Conservation (phyloP, 345 rosid genomes). For the Pugionium dolabratum region DNA sequence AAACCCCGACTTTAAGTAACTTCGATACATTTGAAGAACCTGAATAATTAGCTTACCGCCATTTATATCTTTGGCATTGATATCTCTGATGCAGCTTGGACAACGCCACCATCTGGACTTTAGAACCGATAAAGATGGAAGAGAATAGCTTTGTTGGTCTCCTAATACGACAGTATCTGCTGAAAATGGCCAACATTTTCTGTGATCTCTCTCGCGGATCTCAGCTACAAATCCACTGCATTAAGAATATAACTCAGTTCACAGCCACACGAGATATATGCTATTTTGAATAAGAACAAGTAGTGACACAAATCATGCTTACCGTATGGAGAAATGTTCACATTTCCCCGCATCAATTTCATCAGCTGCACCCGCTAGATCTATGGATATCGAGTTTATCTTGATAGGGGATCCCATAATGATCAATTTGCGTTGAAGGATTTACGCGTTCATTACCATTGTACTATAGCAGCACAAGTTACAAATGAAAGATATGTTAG, state of each 20-base stretch:
- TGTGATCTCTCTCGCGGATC: conserved; percentile 54
- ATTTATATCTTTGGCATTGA: conserved; percentile 25
- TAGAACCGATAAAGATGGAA: conserved; percentile 53
- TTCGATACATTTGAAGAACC: too few relatives aligned
- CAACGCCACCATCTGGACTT: conserved; percentile 63
- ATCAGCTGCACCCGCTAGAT: conserved; percentile 42
- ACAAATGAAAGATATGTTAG: not conserved
- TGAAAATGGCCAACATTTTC: conserved; percentile 61
- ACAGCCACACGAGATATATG: not conserved
- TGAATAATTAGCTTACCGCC: conserved; percentile 11
- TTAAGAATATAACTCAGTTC: not conserved
- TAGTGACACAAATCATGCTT: conserved; percentile 25
- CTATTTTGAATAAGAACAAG: not conserved
- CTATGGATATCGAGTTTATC: conserved; percentile 60
- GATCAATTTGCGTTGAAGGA: not conserved
- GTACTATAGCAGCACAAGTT: not conserved
- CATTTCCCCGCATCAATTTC: conserved; percentile 38
- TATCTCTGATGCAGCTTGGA: conserved; percentile 46
- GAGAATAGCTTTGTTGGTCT: conserved; percentile 38
- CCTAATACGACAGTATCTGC: conserved; percentile 40
- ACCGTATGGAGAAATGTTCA: conserved; percentile 76
- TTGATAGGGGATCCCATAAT: conserved; percentile 45
- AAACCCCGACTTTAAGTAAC: not conserved
- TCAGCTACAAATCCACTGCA: conserved; percentile 71
- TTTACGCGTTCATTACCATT: conserved; percentile 10